These are phyloP conservation scores for Allium cepa DNA, from an alignment of 106 monocot species.

Conservation along the genomic window DNA sequence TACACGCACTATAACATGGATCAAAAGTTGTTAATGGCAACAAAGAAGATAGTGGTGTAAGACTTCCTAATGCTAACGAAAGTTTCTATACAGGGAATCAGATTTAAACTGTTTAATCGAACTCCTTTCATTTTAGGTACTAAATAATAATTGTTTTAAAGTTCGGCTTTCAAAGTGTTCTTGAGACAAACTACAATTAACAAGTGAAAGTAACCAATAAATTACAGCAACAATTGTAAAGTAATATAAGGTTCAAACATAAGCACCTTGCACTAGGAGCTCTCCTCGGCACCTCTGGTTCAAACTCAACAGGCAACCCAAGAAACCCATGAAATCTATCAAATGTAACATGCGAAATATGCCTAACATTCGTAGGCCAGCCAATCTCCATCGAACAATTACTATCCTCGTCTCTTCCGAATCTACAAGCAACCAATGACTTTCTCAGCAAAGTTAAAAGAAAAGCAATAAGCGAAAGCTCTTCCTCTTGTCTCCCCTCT, in stretches of 20 bases:
- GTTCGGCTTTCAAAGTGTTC: too few species aligned
- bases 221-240: slow-evolving; percentile 1
- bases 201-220: neutral
- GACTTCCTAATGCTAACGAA: too few species aligned
- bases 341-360: slow-evolving; percentile 27
- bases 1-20: too few species aligned
- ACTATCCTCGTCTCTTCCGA: neutral
- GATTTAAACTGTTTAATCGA: too few species aligned
- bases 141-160: too few species aligned
- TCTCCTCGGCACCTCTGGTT: slow-evolving; percentile 47
- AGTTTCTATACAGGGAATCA: too few species aligned
- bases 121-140: too few species aligned
- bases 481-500: slow-evolving; percentile 15
- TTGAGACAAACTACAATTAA: too few species aligned
- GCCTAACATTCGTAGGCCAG: slow-evolving; percentile 15
- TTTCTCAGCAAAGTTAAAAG: slow-evolving; percentile 41
- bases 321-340: slow-evolving; percentile 74
- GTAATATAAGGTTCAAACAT: neutral
- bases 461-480: slow-evolving; percentile 36
- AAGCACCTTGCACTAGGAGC: slow-evolving; percentile 56
- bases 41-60: too few species aligned
- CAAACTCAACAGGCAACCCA: slow-evolving; percentile 61
- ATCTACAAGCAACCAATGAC: slow-evolving; percentile 30
- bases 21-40: too few species aligned
- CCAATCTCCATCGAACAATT: slow-evolving; percentile 26